Base-by-base conservation (phyloP, 352 stramenopile species). In the Pythium monospermum region DNA sequence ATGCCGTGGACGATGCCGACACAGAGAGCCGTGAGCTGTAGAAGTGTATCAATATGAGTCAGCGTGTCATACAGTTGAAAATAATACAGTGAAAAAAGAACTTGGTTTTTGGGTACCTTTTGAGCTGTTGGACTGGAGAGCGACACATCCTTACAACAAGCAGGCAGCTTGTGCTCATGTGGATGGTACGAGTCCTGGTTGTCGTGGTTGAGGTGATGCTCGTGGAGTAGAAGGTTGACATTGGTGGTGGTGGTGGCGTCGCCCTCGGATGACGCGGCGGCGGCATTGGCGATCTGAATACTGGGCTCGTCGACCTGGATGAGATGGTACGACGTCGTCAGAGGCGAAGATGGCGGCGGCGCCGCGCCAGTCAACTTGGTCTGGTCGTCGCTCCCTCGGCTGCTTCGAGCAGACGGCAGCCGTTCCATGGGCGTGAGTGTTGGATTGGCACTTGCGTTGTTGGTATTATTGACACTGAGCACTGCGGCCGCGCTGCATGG, bases 1-100 rank as follows among this genome's bases (percentile, higher is more conserved):
- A 96, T 71, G 35, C 84, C 85, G 66, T 96, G 85, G 23, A 92
- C 57, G 35, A 95, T 83, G 25, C 90, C 90, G 15, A 92, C 76
- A 18, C 79, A 49, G 10, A 96, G 38, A 23, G 90, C 85, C 27
- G 92, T 78, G 53, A 83, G 67, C 73, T 82, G 31, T 36, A 12
- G 7, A 22, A 26, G 11, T 27, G 19, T 4, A 4, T 38, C 30
- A 13, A 35, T 35, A 35, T 13, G 13, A 35, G 13, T 35, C 30
- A 35, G 13, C 30, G 7, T 35, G 7, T 13, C 8, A 13, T 8
- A 35, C 30, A 35, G n/a, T n/a, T n/a, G n/a, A n/a, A 21, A 40
- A 12, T 19, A 22, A 13, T 7, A 62, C 41, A n/a, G n/a, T n/a
- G n/a, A n/a, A n/a, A n/a, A n/a, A n/a, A n/a, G n/a, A n/a, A n/a